Conservation (phyloP, 106 monocot genomes). For the Allium sativum region DNA sequence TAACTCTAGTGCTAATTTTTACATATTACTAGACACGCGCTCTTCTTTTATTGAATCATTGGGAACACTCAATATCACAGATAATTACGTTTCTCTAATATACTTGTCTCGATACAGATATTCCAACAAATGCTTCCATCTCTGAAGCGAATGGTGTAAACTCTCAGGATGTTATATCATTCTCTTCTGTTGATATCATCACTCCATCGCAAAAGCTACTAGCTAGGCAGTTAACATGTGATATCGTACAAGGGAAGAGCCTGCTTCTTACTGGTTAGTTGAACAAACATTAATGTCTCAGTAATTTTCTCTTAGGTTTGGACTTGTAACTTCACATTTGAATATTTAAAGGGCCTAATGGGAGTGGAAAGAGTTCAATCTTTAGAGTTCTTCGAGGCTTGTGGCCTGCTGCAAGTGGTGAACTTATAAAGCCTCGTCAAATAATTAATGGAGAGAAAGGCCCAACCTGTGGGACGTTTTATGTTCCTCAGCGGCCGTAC, state of each 20-base stretch:
- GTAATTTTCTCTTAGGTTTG: no score
- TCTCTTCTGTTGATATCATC: constrained; percentile 66
- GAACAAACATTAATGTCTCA: no score
- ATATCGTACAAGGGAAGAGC: constrained; percentile 67
- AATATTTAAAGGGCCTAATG: constrained; percentile 81
- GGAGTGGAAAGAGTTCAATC: constrained; percentile 96
- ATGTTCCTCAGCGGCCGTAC: constrained; percentile 88
- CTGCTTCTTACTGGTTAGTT: constrained; percentile 89
- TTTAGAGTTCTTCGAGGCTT: constrained; percentile 87
- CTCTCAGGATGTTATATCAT: constrained; percentile 59
- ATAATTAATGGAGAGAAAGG: constrained; percentile 17
- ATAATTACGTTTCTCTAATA: not conserved
- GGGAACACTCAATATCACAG: not conserved
- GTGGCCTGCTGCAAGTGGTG: constrained; percentile 78
- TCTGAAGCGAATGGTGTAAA: constrained; percentile 16
- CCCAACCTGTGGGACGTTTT: constrained; percentile 41
- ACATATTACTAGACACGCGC: no score
- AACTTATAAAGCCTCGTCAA: constrained; percentile 45
- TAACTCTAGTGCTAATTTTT: no score
- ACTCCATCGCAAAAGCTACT: constrained; percentile 82
- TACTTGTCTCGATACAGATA: constrained; percentile 28
- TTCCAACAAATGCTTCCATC: constrained; percentile 15
- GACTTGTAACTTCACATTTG: not conserved
- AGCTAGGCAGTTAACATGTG: constrained; percentile 66
- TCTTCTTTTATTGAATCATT: no score